Percentiles rank a stretch among this genome's conserved stretches.
phyloP scores from a whole-genome alignment of 371 early-diverging fungal species.

The Rhizopus stolonifer region DNA sequence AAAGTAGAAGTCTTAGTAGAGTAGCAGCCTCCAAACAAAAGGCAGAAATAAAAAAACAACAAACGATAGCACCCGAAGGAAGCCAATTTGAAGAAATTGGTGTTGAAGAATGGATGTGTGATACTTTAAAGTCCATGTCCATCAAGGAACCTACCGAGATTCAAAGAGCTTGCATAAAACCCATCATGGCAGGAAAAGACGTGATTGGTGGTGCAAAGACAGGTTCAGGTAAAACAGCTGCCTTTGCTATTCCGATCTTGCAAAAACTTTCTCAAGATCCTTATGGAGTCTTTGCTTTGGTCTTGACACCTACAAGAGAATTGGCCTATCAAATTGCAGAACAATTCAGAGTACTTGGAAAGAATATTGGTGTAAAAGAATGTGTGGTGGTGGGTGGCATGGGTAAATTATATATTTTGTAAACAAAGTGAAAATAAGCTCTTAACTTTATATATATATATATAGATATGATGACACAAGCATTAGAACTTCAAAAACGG shows the following conservation, averaged over 20 bases:
- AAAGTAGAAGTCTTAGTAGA: slow-evolving; percentile 26
- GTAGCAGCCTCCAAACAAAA: slow-evolving; percentile 25
- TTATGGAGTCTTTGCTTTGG: slow-evolving; percentile 91
- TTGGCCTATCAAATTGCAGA: slow-evolving; percentile 97
- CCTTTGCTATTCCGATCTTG: slow-evolving; percentile 97
- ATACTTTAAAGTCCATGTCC: slow-evolving; percentile 75
- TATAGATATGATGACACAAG: slow-evolving; percentile 91
- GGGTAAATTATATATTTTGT: no score
- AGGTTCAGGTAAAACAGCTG: slow-evolving; percentile 99
- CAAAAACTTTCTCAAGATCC: slow-evolving; percentile 92
- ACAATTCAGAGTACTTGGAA: slow-evolving; percentile 91
- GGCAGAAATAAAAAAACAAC: slow-evolving; percentile 8
- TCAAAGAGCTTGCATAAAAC: slow-evolving; percentile 84
- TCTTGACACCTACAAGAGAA: slow-evolving; percentile 98
- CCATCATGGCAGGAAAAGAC: slow-evolving; percentile 73
- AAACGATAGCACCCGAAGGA: slow-evolving; percentile 13
- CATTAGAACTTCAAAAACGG: slow-evolving; percentile 77
- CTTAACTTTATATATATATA: neutral
- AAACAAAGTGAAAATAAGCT: no score
- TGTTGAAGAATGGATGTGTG: slow-evolving; percentile 79
- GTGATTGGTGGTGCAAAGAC: slow-evolving; percentile 98
- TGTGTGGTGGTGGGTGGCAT: slow-evolving; percentile 96
- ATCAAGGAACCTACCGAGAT: slow-evolving; percentile 93
- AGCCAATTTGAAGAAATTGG: slow-evolving; percentile 65
- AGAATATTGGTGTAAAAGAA: slow-evolving; percentile 82